Evolutionary conservation across 1,284 basidiomycete genomes (phyloP).

Genomic region (Apiotrichum gamsii): DNA sequence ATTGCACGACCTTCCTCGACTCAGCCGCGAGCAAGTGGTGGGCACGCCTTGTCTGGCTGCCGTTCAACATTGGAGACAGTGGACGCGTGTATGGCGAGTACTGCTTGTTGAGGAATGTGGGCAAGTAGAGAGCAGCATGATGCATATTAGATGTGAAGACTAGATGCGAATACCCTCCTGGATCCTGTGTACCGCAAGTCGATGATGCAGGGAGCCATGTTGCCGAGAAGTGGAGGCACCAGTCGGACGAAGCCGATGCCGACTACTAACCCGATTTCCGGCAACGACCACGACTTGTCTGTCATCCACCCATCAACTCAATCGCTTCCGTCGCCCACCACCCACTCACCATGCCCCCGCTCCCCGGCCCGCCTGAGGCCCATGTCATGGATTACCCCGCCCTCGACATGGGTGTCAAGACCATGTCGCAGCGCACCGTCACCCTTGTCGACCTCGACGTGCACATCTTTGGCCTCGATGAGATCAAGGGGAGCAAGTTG

Average conservation of each 20-base stretch:
- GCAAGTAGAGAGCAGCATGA: neutral
- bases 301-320: no score
- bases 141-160: no score
- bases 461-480: constrained; percentile 40
- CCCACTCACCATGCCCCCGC: neutral
- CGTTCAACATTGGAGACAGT: constrained; percentile 51
- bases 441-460: constrained; percentile 34
- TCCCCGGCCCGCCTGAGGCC: constrained; percentile 7
- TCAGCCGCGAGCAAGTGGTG: constrained; percentile 62
- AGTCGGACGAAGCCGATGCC: no score
- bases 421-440: constrained; percentile 12
- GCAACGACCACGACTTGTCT: no score
- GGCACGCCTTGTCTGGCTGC: constrained; percentile 70
- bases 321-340: no score
- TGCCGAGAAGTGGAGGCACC: no score
- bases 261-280: no score
- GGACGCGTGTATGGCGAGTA: constrained; percentile 52
- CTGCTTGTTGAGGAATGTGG: constrained; percentile 49
- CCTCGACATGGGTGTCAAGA: constrained; percentile 19
- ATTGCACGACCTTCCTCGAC: constrained; percentile 75
- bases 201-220: neutral
- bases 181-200: no score
- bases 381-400: constrained; percentile 32
- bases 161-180: no score
- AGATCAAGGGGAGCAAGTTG: constrained; percentile 24